These are phyloP conservation scores for Monilinia vaccinii-corymbosi DNA, from an alignment of 2,329 filamentous ascomycete species.

Conservation along the genomic window DNA sequence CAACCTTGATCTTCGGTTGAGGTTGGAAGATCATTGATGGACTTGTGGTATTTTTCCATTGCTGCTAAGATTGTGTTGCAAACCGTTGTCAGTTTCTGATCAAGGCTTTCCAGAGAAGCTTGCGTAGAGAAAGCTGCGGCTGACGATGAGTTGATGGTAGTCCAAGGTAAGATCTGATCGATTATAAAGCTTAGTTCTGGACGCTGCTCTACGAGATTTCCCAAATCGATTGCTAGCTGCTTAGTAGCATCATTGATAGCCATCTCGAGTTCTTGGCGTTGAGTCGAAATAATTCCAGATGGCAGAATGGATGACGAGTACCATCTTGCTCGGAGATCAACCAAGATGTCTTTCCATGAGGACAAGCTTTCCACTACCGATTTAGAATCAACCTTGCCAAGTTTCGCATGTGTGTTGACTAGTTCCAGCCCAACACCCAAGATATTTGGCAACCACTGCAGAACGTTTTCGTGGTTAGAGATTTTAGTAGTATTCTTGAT, in stretches of 20 bases:
- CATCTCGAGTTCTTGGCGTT: conserved; percentile 22
- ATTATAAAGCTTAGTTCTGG: conserved; percentile 57
- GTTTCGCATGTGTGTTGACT: conserved; percentile 55
- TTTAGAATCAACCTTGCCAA: conserved; percentile 44
- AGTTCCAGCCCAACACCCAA: conserved; percentile 53
- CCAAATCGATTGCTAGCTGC: conserved; percentile 30
- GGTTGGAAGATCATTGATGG: conserved; percentile 43
- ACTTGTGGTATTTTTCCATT: conserved; percentile 60
- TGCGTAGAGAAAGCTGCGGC: conserved; percentile 6
- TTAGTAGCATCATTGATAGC: conserved; percentile 14
- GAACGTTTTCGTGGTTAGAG: conserved; percentile 27
- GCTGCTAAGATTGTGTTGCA: conserved; percentile 71
- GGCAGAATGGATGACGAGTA: conserved; percentile 42
- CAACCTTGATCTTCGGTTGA: conserved; percentile 55
- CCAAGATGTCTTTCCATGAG: conserved; percentile 42
- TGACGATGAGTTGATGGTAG: conserved; percentile 28
- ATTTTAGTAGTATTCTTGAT: conserved; percentile 10
- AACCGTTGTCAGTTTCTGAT: conserved; percentile 50
- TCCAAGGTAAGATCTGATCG: conserved; percentile 58
- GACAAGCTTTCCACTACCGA: conserved; percentile 37
- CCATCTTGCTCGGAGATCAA: conserved; percentile 35
- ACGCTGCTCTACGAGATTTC: conserved; percentile 35
- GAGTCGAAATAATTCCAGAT: conserved; percentile 37
- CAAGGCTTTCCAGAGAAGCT: conserved; percentile 36
- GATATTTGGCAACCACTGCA: conserved; percentile 60